These are phyloP conservation scores for Lachancea waltii DNA, from an alignment of 805 yeast genomes.

Conservation along the genomic window DNA sequence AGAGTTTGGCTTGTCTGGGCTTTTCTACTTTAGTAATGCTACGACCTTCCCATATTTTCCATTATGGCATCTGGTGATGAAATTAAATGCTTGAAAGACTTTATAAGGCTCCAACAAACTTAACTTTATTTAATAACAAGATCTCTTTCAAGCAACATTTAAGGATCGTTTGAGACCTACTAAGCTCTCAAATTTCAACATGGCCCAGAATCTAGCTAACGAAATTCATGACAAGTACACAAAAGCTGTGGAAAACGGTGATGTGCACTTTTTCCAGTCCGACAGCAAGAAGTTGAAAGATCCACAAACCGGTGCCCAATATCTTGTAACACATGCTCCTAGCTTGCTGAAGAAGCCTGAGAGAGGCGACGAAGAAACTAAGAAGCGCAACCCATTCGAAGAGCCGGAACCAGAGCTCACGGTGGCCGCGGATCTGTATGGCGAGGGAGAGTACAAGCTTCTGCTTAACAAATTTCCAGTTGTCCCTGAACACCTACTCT, in stretches of 20 bases:
- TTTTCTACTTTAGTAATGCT: no score
- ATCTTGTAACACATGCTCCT: conserved; percentile 30
- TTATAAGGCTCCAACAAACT: background rate
- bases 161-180: no score
- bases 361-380: conserved; percentile 25
- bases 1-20: background rate
- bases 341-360: conserved; percentile 36
- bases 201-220: background rate
- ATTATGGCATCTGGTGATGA: background rate
- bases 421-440: conserved; percentile 45
- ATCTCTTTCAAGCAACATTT: no score
- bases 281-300: conserved; percentile 30
- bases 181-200: no score
- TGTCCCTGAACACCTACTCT: conserved; percentile 66
- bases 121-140: background rate
- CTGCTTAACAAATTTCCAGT: conserved; percentile 86
- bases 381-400: conserved; percentile 62
- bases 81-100: background rate
- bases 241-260: conserved; percentile 41
- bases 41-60: no score
- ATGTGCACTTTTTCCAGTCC: conserved; percentile 48
- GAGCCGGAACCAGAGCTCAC: conserved; percentile 74
- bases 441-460: conserved; percentile 45
- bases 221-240: conserved; percentile 38
- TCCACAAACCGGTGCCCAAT: conserved; percentile 28